Evolutionary conservation across 1,284 basidiomycete genomes (phyloP), one percentile per base, ranked within the genome.

Genomic region (Vanrija pseudolonga): DNA sequence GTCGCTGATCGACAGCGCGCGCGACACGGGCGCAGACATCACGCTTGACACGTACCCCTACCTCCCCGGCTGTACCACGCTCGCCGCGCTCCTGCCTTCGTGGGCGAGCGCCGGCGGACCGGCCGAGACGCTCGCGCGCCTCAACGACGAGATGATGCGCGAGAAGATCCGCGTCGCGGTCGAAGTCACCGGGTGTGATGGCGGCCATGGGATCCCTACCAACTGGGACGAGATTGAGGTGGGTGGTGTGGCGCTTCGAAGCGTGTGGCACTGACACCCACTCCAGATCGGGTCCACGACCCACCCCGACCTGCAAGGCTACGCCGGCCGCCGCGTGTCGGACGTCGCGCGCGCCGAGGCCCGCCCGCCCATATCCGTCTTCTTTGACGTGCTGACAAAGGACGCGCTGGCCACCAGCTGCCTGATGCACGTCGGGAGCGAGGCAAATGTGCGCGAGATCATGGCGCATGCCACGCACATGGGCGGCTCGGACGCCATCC

Each of bases 31-130:
- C 15, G 60, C 59, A 6, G 69, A 73, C 43, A 56, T 76, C 44
- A 65, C 62, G 0, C 63, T 76, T 32, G 74, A 76, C 53, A 73
- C 73, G 4, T 76, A 76, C 50, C 74, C 74, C 2, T 76, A 76
- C 49, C 50, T 74, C 8, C 70, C 74, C 0, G 72, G 73, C 3
- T 71, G 67, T 46, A 76, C 74, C 14, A 76, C 74, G 3, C 65
- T 76, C 6, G 61, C 70, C 0, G 55, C 74, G 4, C 59, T 76
- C 0, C 55, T 76, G 14, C 74, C 74, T 11, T 62, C 57, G 23
- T 74, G 71, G 73, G 72, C 71, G 17, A 62, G 59, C 32, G 52
- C 65, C 0, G 74, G 74, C 22, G 74, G 73, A 2, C 68, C 69
- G 0, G 59, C 37, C 6, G 69, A 66, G 45, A 72, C 69, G 6